Evolutionary conservation across 1,284 basidiomycete genomes (phyloP), one percentile per base, ranked within the genome.

Genomic region (Ustilago loliicola): DNA sequence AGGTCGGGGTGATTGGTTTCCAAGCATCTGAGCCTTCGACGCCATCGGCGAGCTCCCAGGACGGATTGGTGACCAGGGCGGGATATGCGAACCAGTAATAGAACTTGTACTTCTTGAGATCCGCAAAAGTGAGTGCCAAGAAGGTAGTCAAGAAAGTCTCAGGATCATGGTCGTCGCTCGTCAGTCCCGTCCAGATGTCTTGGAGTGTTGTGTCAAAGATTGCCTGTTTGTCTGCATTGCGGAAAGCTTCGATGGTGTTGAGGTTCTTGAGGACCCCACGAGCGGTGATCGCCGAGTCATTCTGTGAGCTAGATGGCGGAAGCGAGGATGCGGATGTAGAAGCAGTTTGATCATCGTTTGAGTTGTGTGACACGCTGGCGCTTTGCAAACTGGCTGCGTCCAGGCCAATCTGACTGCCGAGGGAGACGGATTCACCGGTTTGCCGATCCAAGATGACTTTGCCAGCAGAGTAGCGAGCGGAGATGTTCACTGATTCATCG

Each of bases 41-140:
- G 6, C 89, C 89, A 3, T 88, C 87, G 19, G 88, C 87, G 66
- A 94, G 90, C 87, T 94, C 91, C 84, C 84, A 85, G 2, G 73
- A 64, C 0, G 83, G 82, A 40, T 76, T 76, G 1, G 77, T 89
- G 0, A 93, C 91, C 66, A 98, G 91, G 0, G 95, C 94, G 0
- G 97, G 97, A 86, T 98, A 97, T 0, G 93, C 93, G 82, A 98
- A 98, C 96, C 96, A 98, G 87, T 99, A 98, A 85, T 93, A 95
- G 86, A 94, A 98, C 76, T 93, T 93, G 89, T 96, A 98, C 87
- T 96, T 98, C 89, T 99, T 99, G 69, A 99, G 91, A 87, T 99
- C 97, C 0, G 97, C 94, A 82, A 93, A 99, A 0, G 95, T 94
- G 78, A 99, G 92, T 29, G 97, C 88, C 17, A 98, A 89, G 87